Base-by-base conservation (phyloP, 441 rosid species). In the Erodium moschatum region DNA sequence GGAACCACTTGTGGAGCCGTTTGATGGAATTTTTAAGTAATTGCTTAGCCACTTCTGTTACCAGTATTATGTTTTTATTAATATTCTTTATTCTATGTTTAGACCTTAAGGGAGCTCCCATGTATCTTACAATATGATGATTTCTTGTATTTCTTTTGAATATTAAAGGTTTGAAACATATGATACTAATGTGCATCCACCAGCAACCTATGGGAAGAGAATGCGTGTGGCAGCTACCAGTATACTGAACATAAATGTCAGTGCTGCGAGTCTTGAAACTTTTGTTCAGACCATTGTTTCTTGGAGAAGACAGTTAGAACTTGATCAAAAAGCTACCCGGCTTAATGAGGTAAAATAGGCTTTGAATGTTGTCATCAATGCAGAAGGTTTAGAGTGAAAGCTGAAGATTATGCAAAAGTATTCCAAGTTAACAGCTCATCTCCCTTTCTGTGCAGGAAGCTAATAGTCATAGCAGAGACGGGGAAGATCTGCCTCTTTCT, bases 1-100 rank as follows among this genome's bases (percentile, higher is more conserved):
- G 99, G 99, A 95, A 75, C 99, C 99, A 66, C 85, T 95, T 78
- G 85, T 92, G 81, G 99, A 95, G 79, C 93, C 99, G 15, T 95
- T 95, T 80, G 99, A 95, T 81, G 98, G 99, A 79, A 95, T 95
- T 81, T 95, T 95, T 87, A 95, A 95, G 99, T 95, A 86, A 67
- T 69, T 60, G 74, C 66, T 81, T 70, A 58, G 40, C 60, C 27
- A 16, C 71, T n/a, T 52, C 67, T 67, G 58, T 66, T 67, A 27
- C 10, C 66, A 33, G 33, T 65, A 29, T 74, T 54, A 70, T 58
- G 61, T 68, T 63, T 35, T 64, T 18, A 48, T 48, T 19, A 19
- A 18, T 56, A 19, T 18, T 56, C 6, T 1, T 54, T 7, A 18
- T 19, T 18, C 27, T 19, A 56, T 16, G 20, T 18, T 15, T 16